Base-by-base conservation (phyloP, 1,284 basidiomycete species). In the Rhodotorula sp. region DNA sequence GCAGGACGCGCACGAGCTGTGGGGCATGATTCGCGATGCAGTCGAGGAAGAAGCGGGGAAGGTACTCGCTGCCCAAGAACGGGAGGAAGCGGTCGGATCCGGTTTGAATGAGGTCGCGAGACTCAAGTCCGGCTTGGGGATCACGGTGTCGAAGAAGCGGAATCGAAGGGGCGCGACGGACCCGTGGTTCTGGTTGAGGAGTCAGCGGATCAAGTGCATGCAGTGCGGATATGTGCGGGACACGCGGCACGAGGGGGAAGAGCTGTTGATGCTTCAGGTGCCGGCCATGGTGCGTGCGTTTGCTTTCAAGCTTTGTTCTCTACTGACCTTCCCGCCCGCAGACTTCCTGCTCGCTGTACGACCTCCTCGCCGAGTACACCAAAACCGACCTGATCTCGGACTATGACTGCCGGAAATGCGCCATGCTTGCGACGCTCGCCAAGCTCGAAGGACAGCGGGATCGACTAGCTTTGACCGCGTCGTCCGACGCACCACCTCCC, bases 1-100 rank as follows among this genome's bases (percentile, higher is more conserved):
- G 79, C 93, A 96, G 81, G 93, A 96, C 79, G 93, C 93, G 4
- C 94, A 96, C 77, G 94, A 96, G 78, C 84, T 96, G n/a, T 95
- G 94, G 81, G 88, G 94, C 75, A 87, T 94, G 48, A 82, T 96
- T 29, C 90, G 92, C 0, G 91, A 94, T 78, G 90, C 88, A 56
- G 84, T 95, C 74, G 91, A 91, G 80, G 87, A 87, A 68, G 93
- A 96, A 80, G 84, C 87, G 10, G 78, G 81, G 2, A 83, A 86
- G 1, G 84, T 92, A 4, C 86, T 70, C 2, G 62, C 27, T 0
- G 60, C 60, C 2, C 46, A 68, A 29, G 64, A 72, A 46, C 48
- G 61, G 5, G 29, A 15, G n/a, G 34, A 19, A 10, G 20, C 22
- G 22, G 59, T 27, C 3, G 52, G 54, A 4, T 27, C 29, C 1